These are phyloP conservation scores for Bacidia gigantensis DNA, from an alignment of 495 filamentous ascomycete genomes.

Conservation along the genomic window DNA sequence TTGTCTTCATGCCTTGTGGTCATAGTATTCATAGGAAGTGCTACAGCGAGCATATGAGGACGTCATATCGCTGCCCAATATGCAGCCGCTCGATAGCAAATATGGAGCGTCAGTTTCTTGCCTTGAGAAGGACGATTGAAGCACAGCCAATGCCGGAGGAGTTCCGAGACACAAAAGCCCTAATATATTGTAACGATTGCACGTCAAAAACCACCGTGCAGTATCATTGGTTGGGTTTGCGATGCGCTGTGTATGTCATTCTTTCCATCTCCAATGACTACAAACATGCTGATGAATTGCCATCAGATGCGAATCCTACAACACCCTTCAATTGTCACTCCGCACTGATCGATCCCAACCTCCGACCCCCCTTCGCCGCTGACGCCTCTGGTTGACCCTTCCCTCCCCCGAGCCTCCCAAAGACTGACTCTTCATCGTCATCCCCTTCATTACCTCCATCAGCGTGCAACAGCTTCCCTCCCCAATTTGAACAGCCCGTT, in stretches of 20 bases:
- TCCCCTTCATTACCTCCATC: constrained; percentile 17
- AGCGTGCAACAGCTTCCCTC: constrained; percentile 16
- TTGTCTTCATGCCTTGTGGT: constrained; percentile 91
- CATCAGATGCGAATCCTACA: constrained; percentile 60
- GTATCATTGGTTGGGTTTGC: constrained; percentile 91
- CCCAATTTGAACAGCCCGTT: constrained; percentile 12
- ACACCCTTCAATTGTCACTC: constrained; percentile 62
- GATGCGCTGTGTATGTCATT: constrained; percentile 55
- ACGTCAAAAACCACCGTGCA: constrained; percentile 66
- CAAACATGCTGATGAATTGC: constrained; percentile 13
- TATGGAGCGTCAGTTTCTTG: constrained; percentile 91
- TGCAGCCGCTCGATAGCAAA: constrained; percentile 89
- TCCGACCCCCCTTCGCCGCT: not conserved
- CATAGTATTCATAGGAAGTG: constrained; percentile 89
- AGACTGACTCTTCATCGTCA: not conserved
- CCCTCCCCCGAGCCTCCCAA: not conserved
- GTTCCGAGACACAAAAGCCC: constrained; percentile 64
- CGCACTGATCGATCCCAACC: constrained; percentile 24
- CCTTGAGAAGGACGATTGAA: constrained; percentile 72
- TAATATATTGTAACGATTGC: constrained; percentile 91
- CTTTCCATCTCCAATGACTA: not conserved
- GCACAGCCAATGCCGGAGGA: constrained; percentile 82
- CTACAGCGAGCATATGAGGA: constrained; percentile 69
- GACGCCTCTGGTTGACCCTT: constrained; percentile 17
- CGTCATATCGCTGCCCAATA: constrained; percentile 85